These are phyloP conservation scores for Staphylotrichum longicolle DNA, from an alignment of 495 filamentous ascomycete genomes.

Conservation along the genomic window DNA sequence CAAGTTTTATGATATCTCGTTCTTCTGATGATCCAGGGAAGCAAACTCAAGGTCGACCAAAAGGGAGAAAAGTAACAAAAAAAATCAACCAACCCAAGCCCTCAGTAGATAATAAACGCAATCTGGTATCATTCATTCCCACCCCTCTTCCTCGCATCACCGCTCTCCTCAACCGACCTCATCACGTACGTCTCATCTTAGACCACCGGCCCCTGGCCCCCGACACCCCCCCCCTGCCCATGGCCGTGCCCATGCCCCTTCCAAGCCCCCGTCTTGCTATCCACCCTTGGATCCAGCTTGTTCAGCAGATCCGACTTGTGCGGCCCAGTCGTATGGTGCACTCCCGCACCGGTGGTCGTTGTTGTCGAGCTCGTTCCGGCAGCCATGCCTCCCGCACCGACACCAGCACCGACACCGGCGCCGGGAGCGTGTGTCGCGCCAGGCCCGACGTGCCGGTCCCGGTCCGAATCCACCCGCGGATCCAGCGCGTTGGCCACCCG, in stretches of 20 bases:
- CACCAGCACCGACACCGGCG: background rate
- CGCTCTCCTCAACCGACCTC: too few species aligned
- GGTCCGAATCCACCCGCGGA: slow-evolving; percentile 39
- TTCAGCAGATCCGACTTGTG: slow-evolving; percentile 51
- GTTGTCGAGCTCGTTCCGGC: slow-evolving; percentile 23
- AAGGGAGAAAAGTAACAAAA: background rate
- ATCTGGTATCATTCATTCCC: background rate
- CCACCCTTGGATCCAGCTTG: slow-evolving; percentile 53
- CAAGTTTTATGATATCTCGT: background rate
- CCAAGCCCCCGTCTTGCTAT: slow-evolving; percentile 29
- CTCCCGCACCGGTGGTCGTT: slow-evolving; percentile 6
- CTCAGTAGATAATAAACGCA: background rate
- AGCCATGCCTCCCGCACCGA: background rate
- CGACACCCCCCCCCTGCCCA: background rate
- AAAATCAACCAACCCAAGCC: background rate
- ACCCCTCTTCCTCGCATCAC: too few species aligned
- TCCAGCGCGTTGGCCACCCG: slow-evolving; percentile 46
- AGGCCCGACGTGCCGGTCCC: slow-evolving; percentile 14
- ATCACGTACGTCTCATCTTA: too few species aligned
- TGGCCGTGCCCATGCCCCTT: background rate
- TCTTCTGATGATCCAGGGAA: too few species aligned
- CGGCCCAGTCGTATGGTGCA: slow-evolving; percentile 46
- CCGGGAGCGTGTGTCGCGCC: background rate
- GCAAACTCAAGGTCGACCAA: too few species aligned
- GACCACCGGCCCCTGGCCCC: background rate